These are phyloP conservation scores for Xylaria castorea DNA, from an alignment of 495 filamentous ascomycete species.

Conservation along the genomic window DNA sequence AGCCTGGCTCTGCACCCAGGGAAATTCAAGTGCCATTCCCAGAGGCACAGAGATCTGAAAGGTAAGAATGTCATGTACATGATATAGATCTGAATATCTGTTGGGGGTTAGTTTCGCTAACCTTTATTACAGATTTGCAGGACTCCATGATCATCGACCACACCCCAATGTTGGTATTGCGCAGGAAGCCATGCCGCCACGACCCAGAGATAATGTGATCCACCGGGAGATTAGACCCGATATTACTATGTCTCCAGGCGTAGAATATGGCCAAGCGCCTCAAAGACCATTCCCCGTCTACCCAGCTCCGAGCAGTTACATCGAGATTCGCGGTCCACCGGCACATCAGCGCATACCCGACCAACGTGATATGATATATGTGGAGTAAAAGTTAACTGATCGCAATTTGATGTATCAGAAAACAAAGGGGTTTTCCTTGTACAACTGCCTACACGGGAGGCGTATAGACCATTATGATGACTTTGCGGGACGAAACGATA, in stretches of 20 bases:
- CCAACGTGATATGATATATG: conserved; percentile 30
- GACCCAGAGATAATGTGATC: conserved; percentile 1
- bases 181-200: background rate
- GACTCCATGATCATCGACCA: background rate
- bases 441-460: conserved; percentile 6
- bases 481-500: conserved; percentile 3
- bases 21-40: conserved; percentile 7
- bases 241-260: background rate
- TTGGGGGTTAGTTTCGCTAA: background rate
- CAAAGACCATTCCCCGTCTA: conserved; percentile 27
- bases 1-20: background rate
- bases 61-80: conserved; percentile 7
- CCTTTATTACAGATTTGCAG: background rate
- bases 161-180: background rate
- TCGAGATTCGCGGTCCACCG: conserved; percentile 25
- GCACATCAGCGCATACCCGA: conserved; percentile 27
- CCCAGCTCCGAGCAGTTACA: conserved; percentile 29
- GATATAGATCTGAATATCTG: background rate
- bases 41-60: conserved; percentile 10
- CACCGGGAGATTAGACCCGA: conserved; percentile 17
- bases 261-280: conserved; percentile 25
- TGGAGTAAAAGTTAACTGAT: conserved; percentile 26
- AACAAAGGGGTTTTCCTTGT: background rate
- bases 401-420: conserved; percentile 6
- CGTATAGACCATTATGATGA: conserved; percentile 10